Evolutionary conservation across 1,284 basidiomycete species (phyloP).

Genomic region (Ceratobasidium papillatum): DNA sequence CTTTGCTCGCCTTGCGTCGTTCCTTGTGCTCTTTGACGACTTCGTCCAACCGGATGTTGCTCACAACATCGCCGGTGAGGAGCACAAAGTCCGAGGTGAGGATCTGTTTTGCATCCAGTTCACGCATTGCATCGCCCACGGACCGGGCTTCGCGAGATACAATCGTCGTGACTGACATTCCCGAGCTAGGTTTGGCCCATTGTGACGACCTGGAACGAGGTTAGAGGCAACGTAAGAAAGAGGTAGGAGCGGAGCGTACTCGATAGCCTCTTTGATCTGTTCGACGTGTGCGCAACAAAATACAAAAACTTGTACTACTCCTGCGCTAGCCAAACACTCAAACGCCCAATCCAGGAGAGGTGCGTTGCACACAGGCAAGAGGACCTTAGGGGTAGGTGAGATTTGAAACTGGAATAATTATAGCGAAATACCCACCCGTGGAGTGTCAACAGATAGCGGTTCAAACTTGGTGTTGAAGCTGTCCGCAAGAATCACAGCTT

Average conservation of each 20-base stretch:
- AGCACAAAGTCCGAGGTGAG: slow-evolving; percentile 94
- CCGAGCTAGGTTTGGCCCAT: slow-evolving; percentile 78
- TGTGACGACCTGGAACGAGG: slow-evolving; percentile 67
- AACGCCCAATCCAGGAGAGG: slow-evolving; percentile 96
- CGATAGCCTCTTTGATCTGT: slow-evolving; percentile 81
- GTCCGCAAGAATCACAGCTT: slow-evolving; percentile 93
- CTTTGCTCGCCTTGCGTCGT: slow-evolving; percentile 85
- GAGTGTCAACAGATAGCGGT: slow-evolving; percentile 84
- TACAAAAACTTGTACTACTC: slow-evolving; percentile 95
- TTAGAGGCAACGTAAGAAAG: background rate
- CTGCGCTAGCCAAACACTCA: slow-evolving; percentile 89
- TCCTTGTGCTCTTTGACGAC: slow-evolving; percentile 91
- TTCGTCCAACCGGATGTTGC: slow-evolving; percentile 89
- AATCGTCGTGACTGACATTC: slow-evolving; percentile 87
- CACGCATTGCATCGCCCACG: slow-evolving; percentile 94
- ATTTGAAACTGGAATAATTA: background rate
- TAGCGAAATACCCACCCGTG: slow-evolving; percentile 66
- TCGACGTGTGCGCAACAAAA: slow-evolving; percentile 89
- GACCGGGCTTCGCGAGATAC: slow-evolving; percentile 89
- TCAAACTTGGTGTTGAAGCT: slow-evolving; percentile 94
- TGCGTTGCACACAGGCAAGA: slow-evolving; percentile 93
- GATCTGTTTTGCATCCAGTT: slow-evolving; percentile 93
- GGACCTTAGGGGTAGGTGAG: slow-evolving; percentile 63
- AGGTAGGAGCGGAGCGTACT: slow-evolving; percentile 56
- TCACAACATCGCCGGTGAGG: slow-evolving; percentile 92